Base-by-base conservation (phyloP, 2,329 filamentous ascomycete genomes). In the Fusarium austroafricanum region DNA sequence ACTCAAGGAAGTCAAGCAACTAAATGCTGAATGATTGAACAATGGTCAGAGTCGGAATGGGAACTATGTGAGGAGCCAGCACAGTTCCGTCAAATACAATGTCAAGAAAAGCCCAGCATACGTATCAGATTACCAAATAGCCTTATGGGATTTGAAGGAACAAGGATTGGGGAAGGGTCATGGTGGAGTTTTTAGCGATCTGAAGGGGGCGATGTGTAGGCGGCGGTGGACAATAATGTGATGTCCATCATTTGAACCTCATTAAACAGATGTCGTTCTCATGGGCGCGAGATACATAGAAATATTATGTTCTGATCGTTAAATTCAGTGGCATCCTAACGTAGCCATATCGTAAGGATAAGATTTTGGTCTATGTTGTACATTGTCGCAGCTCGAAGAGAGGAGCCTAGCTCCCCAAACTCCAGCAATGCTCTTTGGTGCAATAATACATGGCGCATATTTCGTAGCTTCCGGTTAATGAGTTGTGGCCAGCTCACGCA, bases 371-470 rank as follows among this genome's bases (percentile, higher is more conserved):
- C 40, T 60, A 59, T 72, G 69, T 72, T 71, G 61, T 74, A 74
- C 70, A 72, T 55, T 71, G 50, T 71, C 65, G 70, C 66, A 70
- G 66, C 58, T 59, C 43, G 62, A 53, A 61, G 55, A 61, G 56
- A 65, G 51, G 62, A 65, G 65, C 53, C 56, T 49, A 33, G 43
- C 28, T 55, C 74, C 67, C 67, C 21, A 71, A 76, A 78, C 77
- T 76, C 76, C 72, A 68, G 64, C 65, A 66, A 75, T 75, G 71
- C 62, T 68, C 71, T 66, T 60, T 71, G 42, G 60, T 68, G 47
- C 75, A 70, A 61, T 76, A 66, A 72, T 78, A 78, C 72, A 77
- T 55, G 60, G 39, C 55, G 55, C 44, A 38, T 70, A 57, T 17
- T 57, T 54, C 20, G 39, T 50, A 26, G 50, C n/a, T 23, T 55